Conservation (phyloP, 305 asterid genomes). For the Plantago rigida region DNA sequence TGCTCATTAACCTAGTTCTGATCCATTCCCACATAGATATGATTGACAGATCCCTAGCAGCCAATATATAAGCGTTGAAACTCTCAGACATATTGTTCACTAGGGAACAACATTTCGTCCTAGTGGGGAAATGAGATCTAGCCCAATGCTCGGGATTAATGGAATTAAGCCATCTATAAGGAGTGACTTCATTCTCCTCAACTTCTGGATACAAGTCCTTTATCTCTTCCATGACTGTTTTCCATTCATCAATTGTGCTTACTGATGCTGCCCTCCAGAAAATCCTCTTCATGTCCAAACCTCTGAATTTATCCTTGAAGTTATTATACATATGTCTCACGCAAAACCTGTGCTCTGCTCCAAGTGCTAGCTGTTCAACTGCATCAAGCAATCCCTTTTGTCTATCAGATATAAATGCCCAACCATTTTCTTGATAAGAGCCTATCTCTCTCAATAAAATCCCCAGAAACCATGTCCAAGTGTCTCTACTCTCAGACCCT, state of each 20-base stretch:
- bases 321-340: slow-evolving; percentile 6
- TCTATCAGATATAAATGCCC: slow-evolving; percentile 7
- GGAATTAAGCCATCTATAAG: background rate
- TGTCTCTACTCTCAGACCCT: background rate
- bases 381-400: background rate
- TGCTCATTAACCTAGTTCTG: background rate
- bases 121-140: background rate
- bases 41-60: background rate
- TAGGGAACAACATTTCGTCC: background rate
- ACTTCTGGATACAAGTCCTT: background rate
- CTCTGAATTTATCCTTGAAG: background rate
- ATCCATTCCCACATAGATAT: slow-evolving; percentile 3
- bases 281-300: background rate
- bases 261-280: background rate
- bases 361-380: background rate
- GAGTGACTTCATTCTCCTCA: background rate
- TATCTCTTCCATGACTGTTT: background rate
- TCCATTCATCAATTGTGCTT: background rate
- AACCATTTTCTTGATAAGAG: background rate
- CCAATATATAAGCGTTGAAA: background rate
- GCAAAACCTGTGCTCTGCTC: background rate
- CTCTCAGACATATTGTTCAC: background rate
- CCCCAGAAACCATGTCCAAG: background rate
- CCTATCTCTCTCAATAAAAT: background rate
- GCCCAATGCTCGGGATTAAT: background rate